Evolutionary conservation across 805 yeast genomes (phyloP), one percentile per base, ranked within the genome.

Genomic region (Lachancea lanzarotensis): DNA sequence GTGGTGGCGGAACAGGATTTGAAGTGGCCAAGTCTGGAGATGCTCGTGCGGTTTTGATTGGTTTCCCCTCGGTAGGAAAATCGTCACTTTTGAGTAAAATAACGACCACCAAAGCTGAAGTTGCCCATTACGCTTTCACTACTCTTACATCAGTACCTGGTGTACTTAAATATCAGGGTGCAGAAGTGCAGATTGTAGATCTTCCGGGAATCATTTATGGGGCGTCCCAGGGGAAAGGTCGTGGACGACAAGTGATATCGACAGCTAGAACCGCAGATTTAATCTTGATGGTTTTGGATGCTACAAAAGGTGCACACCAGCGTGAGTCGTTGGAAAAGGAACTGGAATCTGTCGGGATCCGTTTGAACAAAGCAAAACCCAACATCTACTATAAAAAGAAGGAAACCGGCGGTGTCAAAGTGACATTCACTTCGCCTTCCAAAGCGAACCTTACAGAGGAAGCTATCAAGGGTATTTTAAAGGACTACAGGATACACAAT

Each of bases 61-160:
- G 98, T 26, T 91, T 90, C 64, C 98, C 98, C 15, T 90, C 97
- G 1, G 98, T 93, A 19, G 98, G 98, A 63, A 91, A 91, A 58
- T 90, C 97, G 1, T 87, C 96, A 2, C 79, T 91, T 52, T 71
- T 91, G 48, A 81, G 88, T 16, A 87, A 88, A 57, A 86, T 93
- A 45, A 91, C 98, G 17, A 85, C 86, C 57, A 91, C 98, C 1
- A 87, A 87, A 64, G 84, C 96, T 1, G 98, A 89, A 63, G 85
- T 95, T 42, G 98, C 98, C 5, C 86, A 82, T 40, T 91, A 93
- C 60, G 93, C 95, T 42, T 91, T 91, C 74, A 91, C 98, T 7
- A 91, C 98, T 0, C 75, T 91, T 63, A 91, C 98, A 0, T 88
- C 96, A 0, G 97, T 91, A 17, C 97, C 98, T 0, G 97, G 98